phyloP scores from a whole-genome alignment of 2,329 filamentous ascomycete genomes.

The Colletotrichum trifolii region DNA sequence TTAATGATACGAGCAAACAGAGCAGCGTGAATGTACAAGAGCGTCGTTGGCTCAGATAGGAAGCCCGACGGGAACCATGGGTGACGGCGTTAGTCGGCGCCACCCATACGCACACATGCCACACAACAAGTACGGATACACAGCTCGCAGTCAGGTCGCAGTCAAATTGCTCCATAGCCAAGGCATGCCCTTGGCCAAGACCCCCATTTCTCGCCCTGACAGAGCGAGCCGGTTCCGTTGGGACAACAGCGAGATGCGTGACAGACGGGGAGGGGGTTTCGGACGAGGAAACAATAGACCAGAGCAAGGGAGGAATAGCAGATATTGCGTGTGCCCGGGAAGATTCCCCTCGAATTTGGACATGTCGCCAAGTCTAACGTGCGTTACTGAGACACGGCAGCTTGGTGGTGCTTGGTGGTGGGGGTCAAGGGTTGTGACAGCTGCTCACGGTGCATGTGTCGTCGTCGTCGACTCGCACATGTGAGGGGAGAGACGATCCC shows the following conservation, averaged over 20 bases:
- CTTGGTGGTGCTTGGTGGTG: neutral
- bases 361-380: slow-evolving; percentile 17
- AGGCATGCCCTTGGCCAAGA: slow-evolving; percentile 7
- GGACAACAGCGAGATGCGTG: neutral
- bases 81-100: slow-evolving; percentile 26
- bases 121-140: too few relatives aligned
- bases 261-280: slow-evolving; percentile 1
- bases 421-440: slow-evolving; percentile 2
- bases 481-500: neutral
- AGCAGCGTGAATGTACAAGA: slow-evolving; percentile 9
- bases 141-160: slow-evolving; percentile 8
- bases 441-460: neutral
- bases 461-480: neutral
- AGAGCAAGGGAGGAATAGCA: slow-evolving; percentile 21
- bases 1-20: slow-evolving; percentile 30
- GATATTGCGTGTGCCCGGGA: neutral
- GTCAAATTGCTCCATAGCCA: slow-evolving; percentile 11
- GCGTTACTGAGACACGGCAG: slow-evolving; percentile 30
- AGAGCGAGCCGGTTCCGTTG: slow-evolving; percentile 1
- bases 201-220: slow-evolving; percentile 18
- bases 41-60: slow-evolving; percentile 5
- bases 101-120: neutral
- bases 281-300: slow-evolving; percentile 25
- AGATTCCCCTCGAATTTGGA: slow-evolving; percentile 3
- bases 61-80: slow-evolving; percentile 25